These are phyloP conservation scores for Rhizopus stolonifer DNA, from an alignment of 371 early-diverging fungal genomes.

Conservation along the genomic window DNA sequence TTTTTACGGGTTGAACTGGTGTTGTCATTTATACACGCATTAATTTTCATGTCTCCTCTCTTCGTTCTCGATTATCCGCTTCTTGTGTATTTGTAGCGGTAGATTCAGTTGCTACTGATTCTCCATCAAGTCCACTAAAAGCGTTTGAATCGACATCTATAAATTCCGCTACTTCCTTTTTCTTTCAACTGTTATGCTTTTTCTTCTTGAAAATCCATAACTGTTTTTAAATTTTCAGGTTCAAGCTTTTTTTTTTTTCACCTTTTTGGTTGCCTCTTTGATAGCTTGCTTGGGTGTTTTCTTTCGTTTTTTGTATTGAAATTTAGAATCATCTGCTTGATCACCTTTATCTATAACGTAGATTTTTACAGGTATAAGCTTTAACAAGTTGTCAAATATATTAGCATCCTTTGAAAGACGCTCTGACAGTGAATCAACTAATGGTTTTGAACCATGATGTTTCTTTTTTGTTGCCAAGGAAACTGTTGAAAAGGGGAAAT, in stretches of 20 bases:
- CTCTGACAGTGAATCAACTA: conserved; percentile 37
- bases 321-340: conserved; percentile 50
- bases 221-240: conserved; percentile 24
- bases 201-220: conserved; percentile 25
- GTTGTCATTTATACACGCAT: background rate
- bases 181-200: conserved; percentile 21
- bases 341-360: conserved; percentile 64
- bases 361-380: conserved; percentile 72
- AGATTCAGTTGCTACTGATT: conserved; percentile 28
- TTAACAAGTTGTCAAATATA: conserved; percentile 64
- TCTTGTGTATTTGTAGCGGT: conserved; percentile 30
- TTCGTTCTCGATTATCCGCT: conserved; percentile 21
- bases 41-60: background rate
- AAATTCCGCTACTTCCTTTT: conserved; percentile 24
- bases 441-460: conserved; percentile 37
- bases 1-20: conserved; percentile 37
- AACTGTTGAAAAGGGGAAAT: background rate
- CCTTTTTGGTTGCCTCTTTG: conserved; percentile 77
- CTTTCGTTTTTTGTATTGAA: conserved; percentile 71
- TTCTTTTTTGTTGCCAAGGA: background rate
- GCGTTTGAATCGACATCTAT: conserved; percentile 32
- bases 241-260: conserved; percentile 67
- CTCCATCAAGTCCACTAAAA: conserved; percentile 33
- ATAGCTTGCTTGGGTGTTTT: conserved; percentile 75
- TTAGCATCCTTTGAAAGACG: conserved; percentile 58